Base-by-base conservation (phyloP, 768 basidiomycete genomes). In the Leccinum broughii region DNA sequence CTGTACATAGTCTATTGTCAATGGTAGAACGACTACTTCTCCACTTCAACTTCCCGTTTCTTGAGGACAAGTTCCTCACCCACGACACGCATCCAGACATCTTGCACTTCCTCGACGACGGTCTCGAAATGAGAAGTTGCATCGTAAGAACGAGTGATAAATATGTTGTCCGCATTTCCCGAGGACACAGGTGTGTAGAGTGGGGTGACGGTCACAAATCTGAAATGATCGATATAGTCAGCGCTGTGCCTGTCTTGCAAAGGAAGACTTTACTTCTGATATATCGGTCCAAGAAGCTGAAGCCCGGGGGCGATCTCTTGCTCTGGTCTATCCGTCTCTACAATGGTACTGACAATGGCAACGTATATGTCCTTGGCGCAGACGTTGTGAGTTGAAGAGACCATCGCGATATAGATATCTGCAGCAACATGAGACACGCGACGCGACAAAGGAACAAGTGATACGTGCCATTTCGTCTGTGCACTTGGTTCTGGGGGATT, bases 381-480 rank as follows among this genome's bases (percentile, higher is more conserved):
- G 66, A 99, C 97, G 69, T 96, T 96, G 80, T 98, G 97, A 14
- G 95, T 94, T 37, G 93, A 87, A 1, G 97, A 98, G 51, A 99
- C 95, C 83, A 92, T 90, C 6, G 97, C 96, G 70, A 99, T 90
- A 79, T 99, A 99, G 75, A 99, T 99, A 77, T 99, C 97, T 98
- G 67, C 8, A 55, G 37, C 52, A 46, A 57, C 37, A 32, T 60
- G 39, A 65, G 51, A 62, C 26, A 62, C 22, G 5, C 34, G 34
- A 58, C 20, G 20, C 22, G 32, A 32, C 44, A 22, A 52, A 28
- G 51, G 15, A 52, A 51, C 5, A 13, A 58, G 5, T 34, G 51
- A 34, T 24, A 75, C 88, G 67, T 72, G 92, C 96, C 97, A 70
- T 99, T 92, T 77, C 89, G 86, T 66, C 97, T 82, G 65, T 83